Conservation (phyloP, 78 protist genomes). For the Speleostelium caveatum region DNA sequence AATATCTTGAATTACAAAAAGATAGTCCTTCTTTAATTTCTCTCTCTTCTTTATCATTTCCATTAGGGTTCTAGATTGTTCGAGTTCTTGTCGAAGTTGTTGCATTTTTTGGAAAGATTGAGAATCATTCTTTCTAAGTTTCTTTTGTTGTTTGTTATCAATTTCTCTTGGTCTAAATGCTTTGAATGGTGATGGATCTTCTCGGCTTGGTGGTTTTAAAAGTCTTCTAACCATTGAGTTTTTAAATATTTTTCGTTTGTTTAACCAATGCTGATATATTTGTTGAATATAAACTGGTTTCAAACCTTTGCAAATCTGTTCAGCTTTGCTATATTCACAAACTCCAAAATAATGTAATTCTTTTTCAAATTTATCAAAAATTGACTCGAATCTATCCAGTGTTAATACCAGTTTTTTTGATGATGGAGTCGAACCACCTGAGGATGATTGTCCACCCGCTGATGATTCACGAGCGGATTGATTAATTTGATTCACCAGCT, state of each 20-base stretch:
- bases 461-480: background rate
- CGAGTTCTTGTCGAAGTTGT: constrained; percentile 69
- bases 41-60: constrained; percentile 82
- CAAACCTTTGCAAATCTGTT: constrained; percentile 49
- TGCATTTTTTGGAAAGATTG: constrained; percentile 45
- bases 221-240: constrained; percentile 28
- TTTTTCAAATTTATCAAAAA: constrained; percentile 55
- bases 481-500: constrained; percentile 1
- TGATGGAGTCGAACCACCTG: background rate
- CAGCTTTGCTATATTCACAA: constrained; percentile 40
- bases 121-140: constrained; percentile 64
- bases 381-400: constrained; percentile 18
- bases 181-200: constrained; percentile 77
- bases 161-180: constrained; percentile 67
- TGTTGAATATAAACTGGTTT: constrained; percentile 5
- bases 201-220: constrained; percentile 67
- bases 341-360: constrained; percentile 37
- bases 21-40: constrained; percentile 61
- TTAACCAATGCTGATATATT: constrained; percentile 41
- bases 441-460: background rate
- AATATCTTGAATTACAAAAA: background rate
- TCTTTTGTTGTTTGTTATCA: constrained; percentile 55
- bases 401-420: constrained; percentile 14
- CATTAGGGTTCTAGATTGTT: constrained; percentile 42
- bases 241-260: constrained; percentile 15